Evolutionary conservation across 2,329 filamentous ascomycete genomes (phyloP).

Genomic region (Sclerotinia borealis): DNA sequence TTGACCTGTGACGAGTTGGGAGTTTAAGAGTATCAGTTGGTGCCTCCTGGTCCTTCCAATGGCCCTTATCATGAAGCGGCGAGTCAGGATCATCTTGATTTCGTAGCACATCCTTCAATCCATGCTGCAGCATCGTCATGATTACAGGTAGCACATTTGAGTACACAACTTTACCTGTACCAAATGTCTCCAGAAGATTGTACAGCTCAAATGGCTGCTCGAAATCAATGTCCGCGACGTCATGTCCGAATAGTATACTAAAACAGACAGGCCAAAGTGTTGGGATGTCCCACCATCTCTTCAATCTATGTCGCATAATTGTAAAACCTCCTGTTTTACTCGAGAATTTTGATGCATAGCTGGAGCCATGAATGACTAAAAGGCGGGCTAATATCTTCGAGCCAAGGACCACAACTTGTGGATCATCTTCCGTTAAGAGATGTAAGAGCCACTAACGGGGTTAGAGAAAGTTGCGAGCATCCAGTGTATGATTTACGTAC

Average conservation of each 20-base stretch:
- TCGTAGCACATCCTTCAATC: conserved; percentile 63
- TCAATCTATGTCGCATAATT: conserved; percentile 76
- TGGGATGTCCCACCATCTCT: conserved; percentile 82
- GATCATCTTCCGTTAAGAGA: conserved; percentile 78
- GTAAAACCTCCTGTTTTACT: conserved; percentile 87
- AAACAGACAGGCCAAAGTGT: conserved; percentile 84
- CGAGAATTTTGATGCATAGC: conserved; percentile 79
- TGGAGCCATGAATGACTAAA: conserved; percentile 72
- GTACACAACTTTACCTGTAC: conserved; percentile 60
- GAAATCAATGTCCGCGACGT: conserved; percentile 69
- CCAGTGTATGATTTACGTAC: conserved; percentile 40
- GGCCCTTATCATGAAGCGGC: conserved; percentile 33
- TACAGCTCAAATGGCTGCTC: conserved; percentile 68
- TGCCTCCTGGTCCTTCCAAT: conserved; percentile 23
- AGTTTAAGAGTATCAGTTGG: conserved; percentile 14
- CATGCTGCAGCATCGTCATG: conserved; percentile 79
- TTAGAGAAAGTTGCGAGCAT: conserved; percentile 30
- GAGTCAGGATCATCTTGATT: conserved; percentile 56
- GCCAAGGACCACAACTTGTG: conserved; percentile 74
- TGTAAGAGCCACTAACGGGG: conserved; percentile 75
- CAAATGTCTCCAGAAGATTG: conserved; percentile 69
- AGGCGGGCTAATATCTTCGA: conserved; percentile 78
- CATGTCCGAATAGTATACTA: conserved; percentile 78
- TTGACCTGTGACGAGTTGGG: conserved; percentile 42
- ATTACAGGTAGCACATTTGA: conserved; percentile 77